Evolutionary conservation across 1,284 basidiomycete genomes (phyloP), one percentile per base, ranked within the genome.

Genomic region (Trametes sp.): DNA sequence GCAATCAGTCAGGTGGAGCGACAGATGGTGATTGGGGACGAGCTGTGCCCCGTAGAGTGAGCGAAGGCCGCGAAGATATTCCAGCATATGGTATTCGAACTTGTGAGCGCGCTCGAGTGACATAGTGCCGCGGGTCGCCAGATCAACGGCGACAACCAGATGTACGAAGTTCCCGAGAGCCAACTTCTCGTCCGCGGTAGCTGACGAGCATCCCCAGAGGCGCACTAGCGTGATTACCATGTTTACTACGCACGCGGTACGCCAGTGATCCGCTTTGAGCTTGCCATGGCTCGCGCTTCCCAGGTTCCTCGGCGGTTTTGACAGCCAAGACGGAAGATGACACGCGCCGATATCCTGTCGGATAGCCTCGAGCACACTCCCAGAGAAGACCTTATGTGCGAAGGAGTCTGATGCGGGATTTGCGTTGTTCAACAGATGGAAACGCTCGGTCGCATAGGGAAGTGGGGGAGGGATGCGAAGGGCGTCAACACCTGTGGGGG

Each of bases 21-120:
- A 61, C 7, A 78, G 63, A 62, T 82, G 80, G 23, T 81, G 79
- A 54, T 80, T 77, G 9, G 79, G 76, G 1, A 68, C 66, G 23
- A 81, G 67, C 0, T 54, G 35, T 4, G 71, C 66, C 5, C 61
- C 68, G 8, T 74, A 81, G 0, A 82, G 61, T 0, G 66, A 61
- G 9, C 62, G 33, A 0, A 81, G 49, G 1, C 64, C 67, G 1
- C 23, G 45, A 5, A 81, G 64, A 56, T 81, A 81, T 9, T 33
- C 35, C 0, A 54, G 48, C 62, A 79, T 77, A 44, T 74, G 65
- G 8, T 38, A 3, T n/a, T 76, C 70, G 77, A 65, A 63, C 2
- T 1, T 7, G 2, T 54, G 23, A 5, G 48, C 38, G 52, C 68
- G 42, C 24, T n/a, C 38, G 0, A 45, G 0, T n/a, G 5, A 14